Conservation (phyloP, 345 rosid genomes). For the Rhizophora apiculata region DNA sequence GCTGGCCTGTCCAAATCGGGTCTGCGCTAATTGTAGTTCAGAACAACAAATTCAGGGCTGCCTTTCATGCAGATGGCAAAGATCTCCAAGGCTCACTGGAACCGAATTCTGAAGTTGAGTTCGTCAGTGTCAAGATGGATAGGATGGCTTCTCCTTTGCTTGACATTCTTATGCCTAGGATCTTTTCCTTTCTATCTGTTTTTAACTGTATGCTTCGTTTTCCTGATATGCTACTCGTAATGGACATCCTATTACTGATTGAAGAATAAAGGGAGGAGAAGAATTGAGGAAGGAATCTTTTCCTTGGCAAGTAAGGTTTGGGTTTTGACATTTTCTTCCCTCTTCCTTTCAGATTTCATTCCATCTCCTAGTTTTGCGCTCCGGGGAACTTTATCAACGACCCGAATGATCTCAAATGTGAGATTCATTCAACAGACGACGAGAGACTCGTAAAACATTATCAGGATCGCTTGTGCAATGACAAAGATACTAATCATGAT, state of each 20-base stretch:
- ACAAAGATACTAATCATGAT: not conserved
- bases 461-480: slow-evolving; percentile 14
- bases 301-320: no score
- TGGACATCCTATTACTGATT: no score
- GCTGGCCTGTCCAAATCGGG: no score
- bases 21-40: no score
- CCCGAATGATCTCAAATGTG: not conserved
- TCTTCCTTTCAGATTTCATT: slow-evolving; percentile 7
- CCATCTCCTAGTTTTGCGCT: slow-evolving; percentile 15
- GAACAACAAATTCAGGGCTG: no score
- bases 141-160: not conserved
- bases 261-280: no score
- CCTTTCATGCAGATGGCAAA: slow-evolving; percentile 18
- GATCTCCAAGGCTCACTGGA: slow-evolving; percentile 1
- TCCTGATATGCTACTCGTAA: no score
- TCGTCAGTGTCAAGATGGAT: slow-evolving; percentile 23
- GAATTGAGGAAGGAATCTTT: no score
- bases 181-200: not conserved
- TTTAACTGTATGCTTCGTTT: no score
- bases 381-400: not conserved
- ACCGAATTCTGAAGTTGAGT: slow-evolving; percentile 31
- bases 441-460: slow-evolving; percentile 8
- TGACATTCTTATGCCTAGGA: not conserved
- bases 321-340: no score
- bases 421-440: not conserved